Evolutionary conservation across 2,329 filamentous ascomycete genomes (phyloP), one percentile per base, ranked within the genome.

Genomic region (Zymoseptoria crescenta): DNA sequence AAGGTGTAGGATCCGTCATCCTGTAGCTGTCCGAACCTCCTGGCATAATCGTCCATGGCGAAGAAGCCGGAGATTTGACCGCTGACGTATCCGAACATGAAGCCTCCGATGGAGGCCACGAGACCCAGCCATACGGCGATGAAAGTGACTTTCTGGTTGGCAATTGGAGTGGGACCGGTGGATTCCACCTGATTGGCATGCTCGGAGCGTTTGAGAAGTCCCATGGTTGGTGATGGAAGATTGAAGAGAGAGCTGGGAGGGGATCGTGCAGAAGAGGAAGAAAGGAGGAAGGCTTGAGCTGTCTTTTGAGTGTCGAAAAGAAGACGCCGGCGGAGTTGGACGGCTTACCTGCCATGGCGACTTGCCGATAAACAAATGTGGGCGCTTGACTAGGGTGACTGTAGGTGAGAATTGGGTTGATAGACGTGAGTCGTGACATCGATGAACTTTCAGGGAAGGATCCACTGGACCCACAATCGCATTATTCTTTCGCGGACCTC

Each of bases 41-140:
- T 56, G 28, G 77, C 75, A 68, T 83, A 86, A 70, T 86, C 81
- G 9, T 60, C 56, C 68, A 75, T 76, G 21, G 74, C 63, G 55
- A 76, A 70, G 68, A 76, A 74, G 58, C 72, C 71, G 6, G 80
- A 82, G 56, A 84, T 83, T 66, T 84, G 81, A 63, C 82, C 83
- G 13, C 49, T 21, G 20, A 51, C 49, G 20, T 85, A 85, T 53
- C 83, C 84, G 69, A 85, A 85, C 61, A 86, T 78, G 70, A 70
- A 70, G 41, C 68, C 83, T 61, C 83, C 83, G 49, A 86, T 79
- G 51, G 79, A 81, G 50, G 82, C 83, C 49, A 80, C 75, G 35
- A 78, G 72, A 51, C 80, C 81, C 28, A 84, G 81, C 76, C 89
- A 74, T 59, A 75, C 71, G 35, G 75, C 75, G 13, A 70, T 61